Evolutionary conservation across 768 basidiomycete genomes (phyloP).

Genomic region (Cytidiella melzeri): DNA sequence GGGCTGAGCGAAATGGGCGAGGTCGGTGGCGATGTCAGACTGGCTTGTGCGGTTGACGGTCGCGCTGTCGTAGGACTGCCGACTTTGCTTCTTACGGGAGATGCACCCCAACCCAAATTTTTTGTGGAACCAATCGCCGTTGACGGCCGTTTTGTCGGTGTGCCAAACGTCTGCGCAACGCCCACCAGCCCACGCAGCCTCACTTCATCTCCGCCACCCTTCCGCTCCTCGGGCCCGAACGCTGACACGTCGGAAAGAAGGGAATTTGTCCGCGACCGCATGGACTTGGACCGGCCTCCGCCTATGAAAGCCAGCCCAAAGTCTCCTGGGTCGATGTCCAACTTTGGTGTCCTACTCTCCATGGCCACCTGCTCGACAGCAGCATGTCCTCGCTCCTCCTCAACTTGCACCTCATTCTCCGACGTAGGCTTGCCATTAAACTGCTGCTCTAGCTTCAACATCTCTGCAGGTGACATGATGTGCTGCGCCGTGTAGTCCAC

Average conservation of each 20-base stretch:
- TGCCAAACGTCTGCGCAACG: background rate
- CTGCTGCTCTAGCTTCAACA: slow-evolving; percentile 54
- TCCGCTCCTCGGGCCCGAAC: slow-evolving; percentile 9
- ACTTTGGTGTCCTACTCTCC: slow-evolving; percentile 16
- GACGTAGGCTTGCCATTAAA: slow-evolving; percentile 27
- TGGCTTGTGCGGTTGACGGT: slow-evolving; percentile 33
- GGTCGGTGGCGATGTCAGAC: slow-evolving; percentile 18
- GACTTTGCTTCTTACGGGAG: background rate
- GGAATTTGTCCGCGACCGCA: slow-evolving; percentile 13
- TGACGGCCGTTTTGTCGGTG: background rate
- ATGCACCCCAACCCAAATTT: background rate
- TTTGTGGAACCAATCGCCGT: background rate
- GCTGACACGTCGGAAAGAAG: slow-evolving; percentile 20
- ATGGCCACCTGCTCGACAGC: too few species aligned
- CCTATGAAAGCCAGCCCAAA: slow-evolving; percentile 15
- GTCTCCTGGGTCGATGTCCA: slow-evolving; percentile 19
- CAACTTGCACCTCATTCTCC: slow-evolving; percentile 3
- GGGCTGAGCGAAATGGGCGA: slow-evolving; percentile 22
- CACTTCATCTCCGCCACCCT: background rate
- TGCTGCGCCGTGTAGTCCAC: slow-evolving; percentile 54
- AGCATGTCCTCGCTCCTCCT: too few species aligned
- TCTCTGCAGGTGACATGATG: slow-evolving; percentile 63
- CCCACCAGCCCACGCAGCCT: background rate
- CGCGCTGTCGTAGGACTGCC: slow-evolving; percentile 15
- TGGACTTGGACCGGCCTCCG: slow-evolving; percentile 1